Percentiles rank a stretch among this genome's conserved stretches.
Conservation (phyloP, 257 asterid species). For the Solanum appendiculatum region DNA sequence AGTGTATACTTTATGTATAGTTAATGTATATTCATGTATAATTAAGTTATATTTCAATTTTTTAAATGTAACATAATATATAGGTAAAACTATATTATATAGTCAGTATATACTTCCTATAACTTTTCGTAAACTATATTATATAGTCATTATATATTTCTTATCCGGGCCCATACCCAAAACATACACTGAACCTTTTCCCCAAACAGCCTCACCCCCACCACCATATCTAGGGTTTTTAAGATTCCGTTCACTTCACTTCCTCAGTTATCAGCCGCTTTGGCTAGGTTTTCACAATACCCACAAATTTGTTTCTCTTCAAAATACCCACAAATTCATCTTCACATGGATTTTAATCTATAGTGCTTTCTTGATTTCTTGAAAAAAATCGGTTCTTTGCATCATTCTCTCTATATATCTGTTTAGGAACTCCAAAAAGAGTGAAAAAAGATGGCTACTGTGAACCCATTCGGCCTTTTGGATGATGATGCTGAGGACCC, state of each 20-base stretch:
- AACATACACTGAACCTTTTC: not conserved
- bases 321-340: not conserved
- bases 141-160: too few relatives aligned
- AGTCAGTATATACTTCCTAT: too few relatives aligned
- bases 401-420: not conserved
- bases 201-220: not conserved
- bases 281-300: constrained; percentile 13
- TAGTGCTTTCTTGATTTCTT: not conserved
- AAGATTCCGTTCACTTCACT: not conserved
- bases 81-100: too few relatives aligned
- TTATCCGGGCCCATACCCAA: not conserved
- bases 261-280: constrained; percentile 21
- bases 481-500: constrained; percentile 65
- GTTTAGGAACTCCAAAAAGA: not conserved
- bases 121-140: too few relatives aligned
- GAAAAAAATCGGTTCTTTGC: not conserved
- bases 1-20: too few relatives aligned
- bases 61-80: too few relatives aligned
- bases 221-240: not conserved
- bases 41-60: too few relatives aligned
- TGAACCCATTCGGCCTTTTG: constrained; percentile 54
- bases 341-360: constrained; percentile 15
- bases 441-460: constrained; percentile 26
- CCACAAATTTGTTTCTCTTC: not conserved
- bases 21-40: too few relatives aligned